Evolutionary conservation across 805 yeast genomes (phyloP), one percentile per base, ranked within the genome.

Genomic region (Starmerella etchellsii): DNA sequence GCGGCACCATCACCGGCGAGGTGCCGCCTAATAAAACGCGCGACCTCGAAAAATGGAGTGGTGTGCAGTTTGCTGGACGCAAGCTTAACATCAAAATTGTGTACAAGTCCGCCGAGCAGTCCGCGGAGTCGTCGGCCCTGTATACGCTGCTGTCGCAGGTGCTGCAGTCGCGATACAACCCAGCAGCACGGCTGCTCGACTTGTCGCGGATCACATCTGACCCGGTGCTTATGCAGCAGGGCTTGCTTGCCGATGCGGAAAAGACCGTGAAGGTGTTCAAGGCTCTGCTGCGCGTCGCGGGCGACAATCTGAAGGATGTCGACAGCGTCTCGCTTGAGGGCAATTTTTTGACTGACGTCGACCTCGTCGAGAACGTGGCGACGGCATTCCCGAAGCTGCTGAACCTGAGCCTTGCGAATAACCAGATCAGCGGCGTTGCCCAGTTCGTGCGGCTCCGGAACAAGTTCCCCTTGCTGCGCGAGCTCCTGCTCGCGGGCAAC

Each of bases 221-320:
- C 56, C 78, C 71, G 24, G 65, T 61, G 10, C 64, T 88, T 31
- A 62, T 59, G 11, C 62, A 68, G 16, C 69, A 69, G 45, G 94
- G 94, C 0, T 65, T 83, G 39, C 76, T 85, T 46, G 70, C 73
- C 14, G 63, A 76, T 4, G 63, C 71, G 14, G 60, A 74, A 10
- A 74, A 82, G 1, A 70, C 78, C 26, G 70, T 87, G 13, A 91
- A 88, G 59, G 78, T 85, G 70, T 84, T 88, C 58, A 80, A 84
- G 10, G 97, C 97, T 1, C 62, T 91, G 49, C 74, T 88, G 80
- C 81, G 79, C 56, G 61, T 88, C 8, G 94, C 94, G 1, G 61
- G 65, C 3, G 72, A 73, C 39, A 74, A 72, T 7, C 53, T 55
- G 26, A 52, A 62, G 20, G 56, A 56, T 7, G 78, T 85, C 3